Evolutionary conservation across 108 stramenopile species (phyloP).

Genomic region (Poteriospumella lacustris): DNA sequence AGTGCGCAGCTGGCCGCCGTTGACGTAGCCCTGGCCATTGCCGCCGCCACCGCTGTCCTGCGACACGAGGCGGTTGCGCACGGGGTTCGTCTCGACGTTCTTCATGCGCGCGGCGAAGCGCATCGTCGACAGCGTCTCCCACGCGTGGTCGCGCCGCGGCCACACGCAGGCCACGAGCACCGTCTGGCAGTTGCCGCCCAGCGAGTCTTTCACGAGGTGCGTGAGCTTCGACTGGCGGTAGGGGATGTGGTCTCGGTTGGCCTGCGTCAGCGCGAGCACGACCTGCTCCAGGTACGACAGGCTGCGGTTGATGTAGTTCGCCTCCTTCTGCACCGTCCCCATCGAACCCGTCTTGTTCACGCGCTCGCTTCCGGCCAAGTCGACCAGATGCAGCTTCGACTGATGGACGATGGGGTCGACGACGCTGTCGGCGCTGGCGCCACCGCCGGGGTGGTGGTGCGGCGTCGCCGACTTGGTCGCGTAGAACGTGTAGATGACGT

Average conservation of each 20-base stretch:
- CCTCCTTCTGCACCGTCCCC: conserved; percentile 37
- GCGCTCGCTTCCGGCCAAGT: conserved; percentile 44
- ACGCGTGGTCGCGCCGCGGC: conserved; percentile 35
- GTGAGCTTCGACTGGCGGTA: conserved; percentile 46
- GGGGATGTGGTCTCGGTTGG: conserved; percentile 36
- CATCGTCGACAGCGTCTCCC: conserved; percentile 41
- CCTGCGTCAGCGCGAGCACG: conserved; percentile 37
- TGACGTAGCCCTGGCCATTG: background rate
- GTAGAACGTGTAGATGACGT: conserved; percentile 44
- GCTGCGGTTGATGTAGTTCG: conserved; percentile 43
- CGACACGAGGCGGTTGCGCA: conserved; percentile 14
- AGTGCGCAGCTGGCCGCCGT: background rate
- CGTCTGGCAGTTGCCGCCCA: conserved; percentile 44
- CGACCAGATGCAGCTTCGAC: conserved; percentile 43
- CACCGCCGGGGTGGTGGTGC: background rate
- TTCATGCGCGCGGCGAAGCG: conserved; percentile 44
- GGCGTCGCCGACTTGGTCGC: background rate
- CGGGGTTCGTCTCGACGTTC: conserved; percentile 31
- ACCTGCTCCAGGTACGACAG: conserved; percentile 51
- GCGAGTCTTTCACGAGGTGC: conserved; percentile 38
- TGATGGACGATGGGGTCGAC: background rate
- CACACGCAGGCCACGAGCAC: conserved; percentile 45
- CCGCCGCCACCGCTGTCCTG: background rate
- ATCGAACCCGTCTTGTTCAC: conserved; percentile 29
- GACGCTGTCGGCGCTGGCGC: conserved; percentile 8